Evolutionary conservation across 345 rosid species (phyloP).

Genomic region (Hirschfeldia incana): DNA sequence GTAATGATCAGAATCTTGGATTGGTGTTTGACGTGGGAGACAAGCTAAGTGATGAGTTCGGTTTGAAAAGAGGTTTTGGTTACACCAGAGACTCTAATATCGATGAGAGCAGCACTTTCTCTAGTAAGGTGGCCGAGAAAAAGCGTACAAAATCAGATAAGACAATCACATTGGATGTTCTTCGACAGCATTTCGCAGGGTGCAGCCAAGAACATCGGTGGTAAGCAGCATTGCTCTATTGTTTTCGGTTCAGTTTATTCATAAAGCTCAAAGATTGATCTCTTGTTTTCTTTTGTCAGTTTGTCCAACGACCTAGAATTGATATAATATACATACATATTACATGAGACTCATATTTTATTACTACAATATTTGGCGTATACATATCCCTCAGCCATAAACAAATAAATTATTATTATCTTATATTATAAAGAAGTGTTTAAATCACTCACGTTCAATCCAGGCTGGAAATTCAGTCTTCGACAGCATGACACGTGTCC

Average conservation of each 20-base stretch:
- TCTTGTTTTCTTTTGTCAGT: conserved; percentile 48
- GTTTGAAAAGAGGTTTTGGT: conserved; percentile 43
- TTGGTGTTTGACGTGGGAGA: conserved; percentile 35
- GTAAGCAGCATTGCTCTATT: conserved; percentile 47
- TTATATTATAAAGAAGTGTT: no score
- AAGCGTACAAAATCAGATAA: conserved; percentile 69
- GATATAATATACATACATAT: no score
- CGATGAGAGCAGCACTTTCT: conserved; percentile 52
- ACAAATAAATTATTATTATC: no score
- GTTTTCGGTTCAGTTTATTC: neutral
- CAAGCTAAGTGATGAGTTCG: conserved; percentile 36
- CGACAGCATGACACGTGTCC: no score
- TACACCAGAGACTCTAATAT: conserved; percentile 47
- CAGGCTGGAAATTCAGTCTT: no score
- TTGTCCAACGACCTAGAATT: conserved; percentile 95
- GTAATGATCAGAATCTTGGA: conserved; percentile 39
- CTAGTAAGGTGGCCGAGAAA: conserved; percentile 49
- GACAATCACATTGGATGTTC: conserved; percentile 72
- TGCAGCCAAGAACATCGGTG: conserved; percentile 88
- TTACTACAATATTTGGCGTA: no score
- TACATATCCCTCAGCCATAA: no score
- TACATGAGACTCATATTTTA: no score
- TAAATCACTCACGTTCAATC: no score
- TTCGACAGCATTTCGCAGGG: conserved; percentile 73
- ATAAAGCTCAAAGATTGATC: conserved; percentile 3